Evolutionary conservation across 2,329 filamentous ascomycete species (phyloP).

Genomic region (Trichoderma hamatum): DNA sequence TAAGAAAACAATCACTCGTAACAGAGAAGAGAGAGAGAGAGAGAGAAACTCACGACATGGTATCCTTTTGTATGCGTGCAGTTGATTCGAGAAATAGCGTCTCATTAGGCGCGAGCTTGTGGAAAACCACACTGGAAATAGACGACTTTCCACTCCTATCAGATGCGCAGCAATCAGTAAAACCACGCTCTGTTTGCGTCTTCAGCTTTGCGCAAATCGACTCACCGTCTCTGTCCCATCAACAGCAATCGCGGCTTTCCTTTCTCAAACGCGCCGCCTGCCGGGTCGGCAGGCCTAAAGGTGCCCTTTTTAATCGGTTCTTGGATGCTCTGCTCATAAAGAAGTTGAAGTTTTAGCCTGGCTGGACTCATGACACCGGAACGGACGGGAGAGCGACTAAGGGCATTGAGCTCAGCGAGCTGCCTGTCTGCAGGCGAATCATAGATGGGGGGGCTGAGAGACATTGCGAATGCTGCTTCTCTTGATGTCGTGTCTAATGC

Average conservation of each 20-base stretch:
- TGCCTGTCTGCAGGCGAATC: constrained; percentile 33
- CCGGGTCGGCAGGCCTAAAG: constrained; percentile 49
- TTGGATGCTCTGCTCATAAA: constrained; percentile 63
- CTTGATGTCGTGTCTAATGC: background rate
- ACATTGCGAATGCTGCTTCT: constrained; percentile 34
- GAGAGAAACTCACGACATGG: constrained; percentile 75
- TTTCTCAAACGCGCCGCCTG: constrained; percentile 54
- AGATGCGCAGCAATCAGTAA: background rate
- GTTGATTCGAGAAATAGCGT: constrained; percentile 96
- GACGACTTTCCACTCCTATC: constrained; percentile 94
- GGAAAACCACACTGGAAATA: constrained; percentile 98
- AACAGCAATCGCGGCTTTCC: constrained; percentile 83
- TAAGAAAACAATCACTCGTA: background rate
- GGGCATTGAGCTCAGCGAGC: constrained; percentile 35
- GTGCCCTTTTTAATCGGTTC: constrained; percentile 55
- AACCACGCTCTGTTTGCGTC: background rate
- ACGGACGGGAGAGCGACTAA: constrained; percentile 36
- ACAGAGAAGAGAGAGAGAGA: background rate
- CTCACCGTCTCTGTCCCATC: constrained; percentile 92
- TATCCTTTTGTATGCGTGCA: constrained; percentile 89
- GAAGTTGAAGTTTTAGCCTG: constrained; percentile 64
- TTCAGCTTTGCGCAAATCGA: background rate
- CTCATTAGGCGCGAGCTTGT: constrained; percentile 94
- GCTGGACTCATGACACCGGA: constrained; percentile 56
- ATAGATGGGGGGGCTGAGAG: constrained; percentile 40